Evolutionary conservation across 108 stramenopile species (phyloP).

Genomic region (Skeletonema grethae): DNA sequence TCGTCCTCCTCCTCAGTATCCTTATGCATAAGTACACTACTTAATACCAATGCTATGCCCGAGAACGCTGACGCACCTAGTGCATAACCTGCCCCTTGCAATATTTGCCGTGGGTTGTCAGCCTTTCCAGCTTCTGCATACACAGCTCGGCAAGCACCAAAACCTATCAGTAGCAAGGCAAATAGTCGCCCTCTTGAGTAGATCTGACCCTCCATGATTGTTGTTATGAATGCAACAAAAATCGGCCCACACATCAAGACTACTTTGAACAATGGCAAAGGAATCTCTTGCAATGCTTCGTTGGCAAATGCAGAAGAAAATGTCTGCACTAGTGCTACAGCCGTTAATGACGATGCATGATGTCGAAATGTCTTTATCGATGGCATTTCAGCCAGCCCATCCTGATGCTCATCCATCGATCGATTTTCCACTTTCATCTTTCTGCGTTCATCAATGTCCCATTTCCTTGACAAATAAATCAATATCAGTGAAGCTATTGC

Average conservation of each 20-base stretch:
- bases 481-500: conserved; percentile 26
- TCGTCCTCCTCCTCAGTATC: background rate
- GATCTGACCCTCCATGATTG: conserved; percentile 12
- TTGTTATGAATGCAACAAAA: conserved; percentile 29
- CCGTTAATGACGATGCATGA: conserved; percentile 15
- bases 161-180: conserved; percentile 20
- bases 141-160: conserved; percentile 23
- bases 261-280: conserved; percentile 31
- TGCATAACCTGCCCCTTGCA: conserved; percentile 25
- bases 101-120: conserved; percentile 20
- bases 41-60: conserved; percentile 30
- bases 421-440: background rate
- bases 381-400: conserved; percentile 16
- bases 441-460: conserved; percentile 10
- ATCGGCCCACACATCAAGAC: conserved; percentile 37
- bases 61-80: conserved; percentile 23
- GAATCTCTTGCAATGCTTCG: conserved; percentile 11
- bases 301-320: conserved; percentile 31
- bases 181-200: conserved; percentile 21
- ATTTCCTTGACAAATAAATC: conserved; percentile 18
- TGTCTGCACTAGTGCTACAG: conserved; percentile 27
- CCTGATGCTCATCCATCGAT: background rate
- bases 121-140: conserved; percentile 34
- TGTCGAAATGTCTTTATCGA: conserved; percentile 19
- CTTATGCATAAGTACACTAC: conserved; percentile 27